Conservation (phyloP, 2,329 filamentous ascomycete genomes). For the Penicillium vulpinum region DNA sequence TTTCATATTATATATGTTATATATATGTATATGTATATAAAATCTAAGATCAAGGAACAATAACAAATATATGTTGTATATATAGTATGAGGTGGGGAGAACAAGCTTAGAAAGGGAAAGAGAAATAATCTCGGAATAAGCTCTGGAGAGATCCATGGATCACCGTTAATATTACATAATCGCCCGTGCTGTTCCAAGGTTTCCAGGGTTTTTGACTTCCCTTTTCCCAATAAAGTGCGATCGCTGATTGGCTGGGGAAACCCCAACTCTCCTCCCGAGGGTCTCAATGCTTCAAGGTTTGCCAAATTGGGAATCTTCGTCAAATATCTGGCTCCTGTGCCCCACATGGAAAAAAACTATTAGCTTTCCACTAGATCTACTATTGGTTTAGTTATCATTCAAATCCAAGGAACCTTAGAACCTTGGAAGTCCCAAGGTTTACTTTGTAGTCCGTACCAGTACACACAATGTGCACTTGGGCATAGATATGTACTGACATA, state of each 20-base stretch:
- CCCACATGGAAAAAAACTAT: neutral
- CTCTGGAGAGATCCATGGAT: neutral
- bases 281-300: neutral
- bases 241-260: neutral
- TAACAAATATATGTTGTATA: too few relatives aligned
- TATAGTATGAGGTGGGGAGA: too few relatives aligned
- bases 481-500: slow-evolving; percentile 9
- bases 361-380: neutral
- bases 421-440: too few relatives aligned
- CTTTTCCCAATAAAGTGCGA: neutral
- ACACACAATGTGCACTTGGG: too few relatives aligned
- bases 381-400: neutral
- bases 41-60: neutral
- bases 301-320: neutral
- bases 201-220: neutral
- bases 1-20: neutral
- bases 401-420: too few relatives aligned
- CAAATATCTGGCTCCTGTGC: neutral
- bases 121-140: neutral
- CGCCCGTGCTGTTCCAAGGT: too few relatives aligned
- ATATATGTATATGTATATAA: neutral
- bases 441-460: too few relatives aligned
- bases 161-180: neutral
- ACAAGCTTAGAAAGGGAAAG: too few relatives aligned
- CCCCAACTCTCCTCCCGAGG: too few relatives aligned